Conservation (phyloP, 31 red algal genomes). For the Bonnemaisonia californica region DNA sequence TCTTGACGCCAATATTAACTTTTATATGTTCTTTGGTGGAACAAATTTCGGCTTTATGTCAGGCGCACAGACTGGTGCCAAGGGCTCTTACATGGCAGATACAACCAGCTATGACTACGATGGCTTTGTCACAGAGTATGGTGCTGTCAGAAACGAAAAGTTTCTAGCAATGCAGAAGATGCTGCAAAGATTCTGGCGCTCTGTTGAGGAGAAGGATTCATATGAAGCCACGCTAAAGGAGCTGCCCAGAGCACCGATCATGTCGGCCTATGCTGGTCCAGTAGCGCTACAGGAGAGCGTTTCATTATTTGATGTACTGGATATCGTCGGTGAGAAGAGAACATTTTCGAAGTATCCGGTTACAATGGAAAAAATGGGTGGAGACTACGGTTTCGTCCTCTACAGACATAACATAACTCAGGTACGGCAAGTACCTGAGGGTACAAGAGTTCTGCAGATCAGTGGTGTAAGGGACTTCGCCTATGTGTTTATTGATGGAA, state of each 20-base stretch:
- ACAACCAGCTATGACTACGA: constrained; percentile 88
- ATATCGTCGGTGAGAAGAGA: constrained; percentile 27
- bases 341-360: constrained; percentile 9
- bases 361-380: constrained; percentile 42
- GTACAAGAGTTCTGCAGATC: constrained; percentile 16
- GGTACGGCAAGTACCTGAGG: neutral
- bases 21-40: constrained; percentile 95
- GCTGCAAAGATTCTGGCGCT: constrained; percentile 26
- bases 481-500: constrained; percentile 49
- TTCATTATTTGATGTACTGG: constrained; percentile 41
- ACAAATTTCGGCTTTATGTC: constrained; percentile 79
- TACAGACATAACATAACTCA: constrained; percentile 29
- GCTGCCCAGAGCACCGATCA: constrained; percentile 27
- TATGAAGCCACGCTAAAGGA: neutral
- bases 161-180: constrained; percentile 15
- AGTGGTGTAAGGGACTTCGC: constrained; percentile 58
- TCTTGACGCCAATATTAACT: constrained; percentile 69
- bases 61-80: constrained; percentile 34
- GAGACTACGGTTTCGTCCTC: constrained; percentile 50
- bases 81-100: constrained; percentile 57
- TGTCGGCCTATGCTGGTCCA: constrained; percentile 44
- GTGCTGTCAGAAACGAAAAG: constrained; percentile 22
- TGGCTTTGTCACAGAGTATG: constrained; percentile 74
- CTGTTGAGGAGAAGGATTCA: constrained; percentile 11
- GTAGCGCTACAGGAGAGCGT: constrained; percentile 31